phyloP scores from a whole-genome alignment of 495 filamentous ascomycete species.

The Neurospora sp. region DNA sequence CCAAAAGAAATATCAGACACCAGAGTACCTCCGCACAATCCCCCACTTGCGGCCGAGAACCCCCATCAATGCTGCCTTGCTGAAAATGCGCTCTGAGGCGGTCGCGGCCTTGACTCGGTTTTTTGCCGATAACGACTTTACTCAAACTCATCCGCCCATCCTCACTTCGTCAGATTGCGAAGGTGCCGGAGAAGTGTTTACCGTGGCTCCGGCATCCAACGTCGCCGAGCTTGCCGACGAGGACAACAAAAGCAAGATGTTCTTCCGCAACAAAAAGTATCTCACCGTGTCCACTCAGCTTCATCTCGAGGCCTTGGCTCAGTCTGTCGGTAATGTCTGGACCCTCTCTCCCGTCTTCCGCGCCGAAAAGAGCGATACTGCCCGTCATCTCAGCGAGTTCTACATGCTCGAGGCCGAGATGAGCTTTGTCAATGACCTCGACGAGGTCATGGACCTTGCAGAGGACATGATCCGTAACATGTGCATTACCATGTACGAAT shows the following conservation, averaged over 20 bases:
- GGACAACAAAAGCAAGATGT: slow-evolving; percentile 28
- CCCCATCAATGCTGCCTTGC: slow-evolving; percentile 66
- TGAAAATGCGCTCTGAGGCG: slow-evolving; percentile 74
- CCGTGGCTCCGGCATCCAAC: slow-evolving; percentile 39
- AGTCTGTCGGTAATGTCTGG: slow-evolving; percentile 86
- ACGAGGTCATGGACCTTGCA: slow-evolving; percentile 63
- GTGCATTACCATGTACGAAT: slow-evolving; percentile 41
- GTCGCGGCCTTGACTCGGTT: slow-evolving; percentile 63
- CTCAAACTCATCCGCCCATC: slow-evolving; percentile 85
- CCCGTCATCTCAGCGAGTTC: slow-evolving; percentile 92
- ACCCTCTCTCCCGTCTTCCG: slow-evolving; percentile 88
- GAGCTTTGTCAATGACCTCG: slow-evolving; percentile 61
- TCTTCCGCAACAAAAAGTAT: slow-evolving; percentile 88
- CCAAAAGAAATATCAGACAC: slow-evolving; percentile 86
- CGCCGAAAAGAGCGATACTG: slow-evolving; percentile 88
- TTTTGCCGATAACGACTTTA: slow-evolving; percentile 59
- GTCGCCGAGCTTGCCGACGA: slow-evolving; percentile 7
- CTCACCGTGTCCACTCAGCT: slow-evolving; percentile 92
- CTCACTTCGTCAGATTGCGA: slow-evolving; percentile 97
- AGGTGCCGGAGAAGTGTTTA: slow-evolving; percentile 93
- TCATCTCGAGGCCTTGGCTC: slow-evolving; percentile 86
- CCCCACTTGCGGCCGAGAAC: slow-evolving; percentile 84
- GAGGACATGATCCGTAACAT: slow-evolving; percentile 65
- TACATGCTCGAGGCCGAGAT: slow-evolving; percentile 96
- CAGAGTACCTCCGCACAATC: slow-evolving; percentile 79